phyloP scores from a whole-genome alignment of 2,329 filamentous ascomycete species.

The Phialocephala sp. region DNA sequence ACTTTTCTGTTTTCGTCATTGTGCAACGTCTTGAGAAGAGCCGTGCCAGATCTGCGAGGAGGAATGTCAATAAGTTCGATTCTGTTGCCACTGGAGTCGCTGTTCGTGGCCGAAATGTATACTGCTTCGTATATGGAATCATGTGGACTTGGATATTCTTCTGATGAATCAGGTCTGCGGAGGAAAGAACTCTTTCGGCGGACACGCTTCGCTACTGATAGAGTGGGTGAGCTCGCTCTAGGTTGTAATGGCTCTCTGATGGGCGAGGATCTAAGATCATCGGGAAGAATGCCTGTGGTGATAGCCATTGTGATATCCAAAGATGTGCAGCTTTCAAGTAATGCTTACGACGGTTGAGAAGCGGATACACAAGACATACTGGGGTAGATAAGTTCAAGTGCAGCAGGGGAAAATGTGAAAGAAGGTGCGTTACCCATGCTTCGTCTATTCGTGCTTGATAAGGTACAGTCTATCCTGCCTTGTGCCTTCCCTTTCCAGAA shows the following conservation, averaged over 20 bases:
- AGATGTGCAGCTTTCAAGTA: slow-evolving; percentile 17
- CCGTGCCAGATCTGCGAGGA: slow-evolving; percentile 15
- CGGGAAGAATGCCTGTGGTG: slow-evolving; percentile 23
- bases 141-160: slow-evolving; percentile 45
- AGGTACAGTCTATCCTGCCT: slow-evolving; percentile 18
- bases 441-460: slow-evolving; percentile 16
- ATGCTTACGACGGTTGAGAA: slow-evolving; percentile 9
- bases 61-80: slow-evolving; percentile 28
- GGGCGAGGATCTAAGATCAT: slow-evolving; percentile 15
- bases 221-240: slow-evolving; percentile 26
- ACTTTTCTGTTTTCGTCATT: slow-evolving; percentile 31
- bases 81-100: slow-evolving; percentile 36
- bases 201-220: slow-evolving; percentile 34
- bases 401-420: slow-evolving; percentile 1
- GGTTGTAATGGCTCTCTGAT: slow-evolving; percentile 30
- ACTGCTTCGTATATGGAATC: slow-evolving; percentile 47
- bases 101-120: slow-evolving; percentile 44
- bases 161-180: slow-evolving; percentile 44
- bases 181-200: slow-evolving; percentile 42
- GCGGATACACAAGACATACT: slow-evolving; percentile 7
- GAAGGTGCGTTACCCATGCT: slow-evolving; percentile 4
- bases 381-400: neutral
- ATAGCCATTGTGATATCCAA: slow-evolving; percentile 36
- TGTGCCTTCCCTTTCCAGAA: slow-evolving; percentile 32
- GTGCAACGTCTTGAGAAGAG: neutral